Conservation (phyloP, 2,329 filamentous ascomycete genomes). For the Dothistroma pini region DNA sequence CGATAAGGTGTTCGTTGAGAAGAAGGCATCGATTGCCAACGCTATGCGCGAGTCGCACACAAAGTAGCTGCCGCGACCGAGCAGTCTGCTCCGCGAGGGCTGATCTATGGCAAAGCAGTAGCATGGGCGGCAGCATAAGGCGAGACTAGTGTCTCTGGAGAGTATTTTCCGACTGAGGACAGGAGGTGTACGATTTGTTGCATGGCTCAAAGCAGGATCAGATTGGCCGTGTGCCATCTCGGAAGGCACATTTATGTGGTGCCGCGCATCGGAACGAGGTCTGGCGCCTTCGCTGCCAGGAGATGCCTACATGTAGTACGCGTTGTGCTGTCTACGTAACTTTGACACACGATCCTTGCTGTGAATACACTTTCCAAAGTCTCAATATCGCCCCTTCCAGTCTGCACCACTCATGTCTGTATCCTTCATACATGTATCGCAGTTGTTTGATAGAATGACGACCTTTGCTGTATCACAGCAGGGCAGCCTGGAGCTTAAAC, state of each 20-base stretch:
- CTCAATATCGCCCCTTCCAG: background rate
- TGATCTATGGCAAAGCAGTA: conserved; percentile 9
- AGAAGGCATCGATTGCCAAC: conserved; percentile 3
- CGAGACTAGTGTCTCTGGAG: conserved; percentile 1
- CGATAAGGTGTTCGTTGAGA: conserved; percentile 55
- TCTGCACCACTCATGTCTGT: too few species aligned
- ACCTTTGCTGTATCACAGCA: too few species aligned
- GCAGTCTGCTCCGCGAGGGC: conserved; percentile 8
- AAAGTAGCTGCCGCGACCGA: conserved; percentile 12
- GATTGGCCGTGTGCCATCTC: background rate
- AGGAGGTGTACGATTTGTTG: conserved; percentile 16
- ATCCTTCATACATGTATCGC: too few species aligned
- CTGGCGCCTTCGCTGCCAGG: conserved; percentile 3
- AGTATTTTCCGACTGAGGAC: conserved; percentile 2
- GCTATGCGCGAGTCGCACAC: conserved; percentile 8
- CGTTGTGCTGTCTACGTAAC: conserved; percentile 1
- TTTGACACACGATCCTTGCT: background rate
- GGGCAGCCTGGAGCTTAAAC: background rate
- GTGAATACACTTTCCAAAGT: background rate
- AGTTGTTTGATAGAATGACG: too few species aligned
- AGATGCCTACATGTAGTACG: background rate
- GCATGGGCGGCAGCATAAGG: conserved; percentile 13
- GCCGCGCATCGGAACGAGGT: conserved; percentile 2
- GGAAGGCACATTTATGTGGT: background rate
- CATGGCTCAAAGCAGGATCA: conserved; percentile 16